Conservation (phyloP, 139 green algal species). For the Cymbomonas tetramitiformis region DNA sequence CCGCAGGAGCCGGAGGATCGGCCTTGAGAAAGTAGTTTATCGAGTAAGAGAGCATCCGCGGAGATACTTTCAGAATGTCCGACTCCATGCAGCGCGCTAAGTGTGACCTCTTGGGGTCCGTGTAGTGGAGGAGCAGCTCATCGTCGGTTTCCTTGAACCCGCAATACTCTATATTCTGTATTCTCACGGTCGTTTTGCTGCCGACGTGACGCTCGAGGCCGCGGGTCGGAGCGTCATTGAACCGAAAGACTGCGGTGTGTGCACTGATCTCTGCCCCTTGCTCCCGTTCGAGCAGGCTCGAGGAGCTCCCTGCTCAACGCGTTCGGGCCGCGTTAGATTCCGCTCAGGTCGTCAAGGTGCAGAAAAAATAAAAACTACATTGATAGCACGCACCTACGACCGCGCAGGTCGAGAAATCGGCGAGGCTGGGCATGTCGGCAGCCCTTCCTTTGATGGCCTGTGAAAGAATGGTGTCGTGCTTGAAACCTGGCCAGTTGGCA, state of each 20-base stretch:
- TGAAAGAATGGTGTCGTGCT: too few relatives aligned
- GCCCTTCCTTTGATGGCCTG: background rate
- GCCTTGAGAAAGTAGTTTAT: too few relatives aligned
- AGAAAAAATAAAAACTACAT: too few relatives aligned
- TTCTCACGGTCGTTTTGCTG: constrained; percentile 9
- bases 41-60: background rate
- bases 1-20: too few relatives aligned
- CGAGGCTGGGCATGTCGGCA: background rate
- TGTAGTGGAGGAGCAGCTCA: constrained; percentile 9
- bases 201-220: constrained; percentile 10
- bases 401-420: background rate
- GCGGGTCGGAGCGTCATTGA: constrained; percentile 7
- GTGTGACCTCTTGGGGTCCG: too few relatives aligned
- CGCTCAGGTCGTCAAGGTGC: too few relatives aligned
- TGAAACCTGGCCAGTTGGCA: too few relatives aligned
- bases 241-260: constrained; percentile 9
- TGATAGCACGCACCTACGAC: background rate
- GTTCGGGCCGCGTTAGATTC: too few relatives aligned
- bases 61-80: background rate
- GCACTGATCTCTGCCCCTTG: constrained; percentile 3
- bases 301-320: too few relatives aligned
- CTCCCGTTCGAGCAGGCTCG: background rate
- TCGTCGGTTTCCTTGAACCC: background rate
- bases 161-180: constrained; percentile 23
- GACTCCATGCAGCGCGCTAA: constrained; percentile 10